Evolutionary conservation across 176 grass and related monocot genomes (phyloP), one percentile per base, ranked within the genome.

Genomic region (Guadua angustifolia): DNA sequence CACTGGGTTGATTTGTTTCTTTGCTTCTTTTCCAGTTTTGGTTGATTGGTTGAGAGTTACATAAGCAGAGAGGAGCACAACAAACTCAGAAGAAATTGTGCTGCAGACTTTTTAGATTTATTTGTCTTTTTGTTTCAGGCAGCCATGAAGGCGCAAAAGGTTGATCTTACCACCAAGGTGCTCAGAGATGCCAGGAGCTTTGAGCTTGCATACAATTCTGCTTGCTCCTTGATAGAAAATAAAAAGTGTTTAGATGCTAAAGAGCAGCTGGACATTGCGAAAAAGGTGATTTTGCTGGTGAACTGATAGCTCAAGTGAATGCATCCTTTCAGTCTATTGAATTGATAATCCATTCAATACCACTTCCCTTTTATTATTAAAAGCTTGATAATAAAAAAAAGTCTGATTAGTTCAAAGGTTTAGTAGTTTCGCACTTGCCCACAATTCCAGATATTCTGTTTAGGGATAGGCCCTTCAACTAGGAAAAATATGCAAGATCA

Each of bases 121-220:
- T 29, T 29, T 29, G 29, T 29, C 29, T 29, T 29, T 29, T 29
- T 29, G 1, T 29, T 29, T 29, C 29, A 92, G 58, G 81, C 76
- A 86, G 82, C 85, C 32, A 94, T 95, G 96, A 93, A 88, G 55
- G 73, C 50, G 5, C 88, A 87, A 68, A 99, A 92, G 80, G 85
- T 95, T 85, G 83, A 94, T 58, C 89, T 91, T 65, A 82, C 84
- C 50, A 87, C 84, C 0, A 90, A 69, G 40, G 89, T 84, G 53
- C 84, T 90, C 50, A 94, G 81, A 77, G 82, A 91, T 88, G 35
- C 90, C 32, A 91, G 92, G 65, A 94, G 88, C 82, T 99, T 92
- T 84, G 93, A 99, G 88, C 86, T 99, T 39, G 88, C 93, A 73
- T 99, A 99, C 79, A 99, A 99, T 69, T 86, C 91, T 82, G 93